phyloP scores from a whole-genome alignment of 768 basidiomycete genomes.

The Lenzites betulinus region DNA sequence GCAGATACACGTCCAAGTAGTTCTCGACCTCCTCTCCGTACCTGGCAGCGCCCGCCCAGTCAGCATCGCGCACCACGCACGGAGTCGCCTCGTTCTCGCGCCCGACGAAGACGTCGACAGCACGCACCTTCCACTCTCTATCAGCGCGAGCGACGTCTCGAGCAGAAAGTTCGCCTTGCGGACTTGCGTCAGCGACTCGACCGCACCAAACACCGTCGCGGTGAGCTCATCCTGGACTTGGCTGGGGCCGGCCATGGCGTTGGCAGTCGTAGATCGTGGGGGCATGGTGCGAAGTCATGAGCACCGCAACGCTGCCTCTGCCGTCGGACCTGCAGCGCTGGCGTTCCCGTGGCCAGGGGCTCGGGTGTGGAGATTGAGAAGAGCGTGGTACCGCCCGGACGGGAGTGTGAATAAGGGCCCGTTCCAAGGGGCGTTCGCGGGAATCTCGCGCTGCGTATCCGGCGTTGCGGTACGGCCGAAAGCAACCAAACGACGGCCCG shows the following conservation, averaged over 20 bases:
- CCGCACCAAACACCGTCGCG: slow-evolving; percentile 34
- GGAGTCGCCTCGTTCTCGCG: too few species aligned
- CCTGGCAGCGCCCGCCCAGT: slow-evolving; percentile 34
- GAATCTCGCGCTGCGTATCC: slow-evolving; percentile 7
- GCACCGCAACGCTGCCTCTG: neutral
- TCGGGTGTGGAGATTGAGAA: slow-evolving; percentile 6
- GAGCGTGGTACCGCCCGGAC: slow-evolving; percentile 12
- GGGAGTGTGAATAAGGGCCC: slow-evolving; percentile 10
- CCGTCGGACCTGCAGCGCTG: slow-evolving; percentile 10
- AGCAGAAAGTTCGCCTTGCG: slow-evolving; percentile 39
- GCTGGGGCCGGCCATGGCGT: slow-evolving; percentile 17
- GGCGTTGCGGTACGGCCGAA: neutral
- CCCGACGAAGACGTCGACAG: neutral
- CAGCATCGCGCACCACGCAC: neutral
- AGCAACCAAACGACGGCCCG: neutral
- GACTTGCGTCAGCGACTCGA: slow-evolving; percentile 31
- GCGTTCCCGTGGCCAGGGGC: slow-evolving; percentile 16
- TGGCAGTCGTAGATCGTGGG: slow-evolving; percentile 13
- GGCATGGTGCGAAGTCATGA: slow-evolving; percentile 15
- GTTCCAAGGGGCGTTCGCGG: slow-evolving; percentile 12
- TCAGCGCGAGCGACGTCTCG: slow-evolving; percentile 36
- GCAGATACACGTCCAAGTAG: slow-evolving; percentile 65
- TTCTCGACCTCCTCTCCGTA: slow-evolving; percentile 66
- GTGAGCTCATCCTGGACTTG: slow-evolving; percentile 38
- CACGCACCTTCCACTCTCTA: slow-evolving; percentile 39